Conservation (phyloP, 1,284 basidiomycete species). For the Inonotus hispidus region DNA sequence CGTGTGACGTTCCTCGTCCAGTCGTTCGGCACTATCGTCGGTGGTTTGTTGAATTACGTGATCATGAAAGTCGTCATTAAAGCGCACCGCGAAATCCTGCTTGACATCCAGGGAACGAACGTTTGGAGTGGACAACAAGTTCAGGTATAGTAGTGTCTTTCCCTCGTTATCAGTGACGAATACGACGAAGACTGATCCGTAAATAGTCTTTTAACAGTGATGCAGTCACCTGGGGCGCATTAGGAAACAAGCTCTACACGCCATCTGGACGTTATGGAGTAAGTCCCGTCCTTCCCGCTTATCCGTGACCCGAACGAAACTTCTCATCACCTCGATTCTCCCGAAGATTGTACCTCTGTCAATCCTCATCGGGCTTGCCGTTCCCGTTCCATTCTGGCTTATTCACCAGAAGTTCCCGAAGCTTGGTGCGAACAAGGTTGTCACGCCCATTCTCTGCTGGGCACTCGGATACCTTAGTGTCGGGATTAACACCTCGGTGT, state of each 20-base stretch:
- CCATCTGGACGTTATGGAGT: constrained; percentile 32
- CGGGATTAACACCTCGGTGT: constrained; percentile 24
- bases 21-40: constrained; percentile 34
- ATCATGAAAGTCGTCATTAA: constrained; percentile 25
- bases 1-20: constrained; percentile 40
- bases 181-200: neutral
- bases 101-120: constrained; percentile 37
- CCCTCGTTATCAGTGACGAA: neutral
- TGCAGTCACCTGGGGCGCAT: constrained; percentile 44
- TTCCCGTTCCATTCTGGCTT: constrained; percentile 36
- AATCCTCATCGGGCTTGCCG: constrained; percentile 33
- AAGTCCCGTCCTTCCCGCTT: constrained; percentile 19
- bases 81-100: constrained; percentile 32
- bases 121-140: constrained; percentile 35
- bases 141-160: constrained; percentile 7
- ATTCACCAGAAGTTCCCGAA: constrained; percentile 35
- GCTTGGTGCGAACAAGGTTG: constrained; percentile 30
- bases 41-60: constrained; percentile 26
- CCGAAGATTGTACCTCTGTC: constrained; percentile 31
- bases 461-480: constrained; percentile 24
- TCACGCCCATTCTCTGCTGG: constrained; percentile 30
- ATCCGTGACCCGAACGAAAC: neutral
- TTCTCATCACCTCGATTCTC: neutral
- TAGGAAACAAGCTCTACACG: constrained; percentile 38
- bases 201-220: constrained; percentile 34